Base-by-base conservation (phyloP, 441 rosid genomes). In the Mallotus repandus region DNA sequence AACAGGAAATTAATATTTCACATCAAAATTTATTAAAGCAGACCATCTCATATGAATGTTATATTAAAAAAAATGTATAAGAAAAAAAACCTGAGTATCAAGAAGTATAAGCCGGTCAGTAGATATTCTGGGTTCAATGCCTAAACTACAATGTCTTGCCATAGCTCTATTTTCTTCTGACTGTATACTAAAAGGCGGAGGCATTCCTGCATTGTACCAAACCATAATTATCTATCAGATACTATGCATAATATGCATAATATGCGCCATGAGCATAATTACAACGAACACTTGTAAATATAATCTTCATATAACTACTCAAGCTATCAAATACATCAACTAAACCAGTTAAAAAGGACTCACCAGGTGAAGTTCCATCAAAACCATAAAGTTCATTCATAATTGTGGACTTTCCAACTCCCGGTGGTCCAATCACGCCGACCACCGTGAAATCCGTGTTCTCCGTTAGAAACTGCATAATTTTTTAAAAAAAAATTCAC, bases 121-220 rank as follows among this genome's bases (percentile, higher is more conserved):
- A 49, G 97, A 89, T 79, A 90, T 83, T 78, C 97, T 86, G 9
- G 96, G 93, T 76, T 92, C 97, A 73, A 90, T 90, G 70, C 96
- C 96, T 4, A 80, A 70, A 32, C 90, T 88, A 73, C 90, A 90
- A 76, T 92, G 97, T 83, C 83, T 90, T 19, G 90, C 90, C 84
- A 79, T 80, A 58, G 88, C 86, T 80, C 83, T 84, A 38, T 82
- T 85, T 59, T 90, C 97, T 74, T 92, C 96, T 4, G 94, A 81
- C 56, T 86, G 92, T 50, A 82, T 45, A 4, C 80, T 59, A 74
- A 92, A 90, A 53, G 94, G 94, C 19, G 92, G 94, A 10, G 87
- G 81, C 97, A 87, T 90, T 62, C 94, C 97, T 91, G 84, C 41
- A 79, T 75, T 70, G 13, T 50, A 78, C 41, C 74, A 81, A 8